These are phyloP conservation scores for Immersiporthe knoxdaviesiana DNA, from an alignment of 2,329 filamentous ascomycete species.

Conservation along the genomic window DNA sequence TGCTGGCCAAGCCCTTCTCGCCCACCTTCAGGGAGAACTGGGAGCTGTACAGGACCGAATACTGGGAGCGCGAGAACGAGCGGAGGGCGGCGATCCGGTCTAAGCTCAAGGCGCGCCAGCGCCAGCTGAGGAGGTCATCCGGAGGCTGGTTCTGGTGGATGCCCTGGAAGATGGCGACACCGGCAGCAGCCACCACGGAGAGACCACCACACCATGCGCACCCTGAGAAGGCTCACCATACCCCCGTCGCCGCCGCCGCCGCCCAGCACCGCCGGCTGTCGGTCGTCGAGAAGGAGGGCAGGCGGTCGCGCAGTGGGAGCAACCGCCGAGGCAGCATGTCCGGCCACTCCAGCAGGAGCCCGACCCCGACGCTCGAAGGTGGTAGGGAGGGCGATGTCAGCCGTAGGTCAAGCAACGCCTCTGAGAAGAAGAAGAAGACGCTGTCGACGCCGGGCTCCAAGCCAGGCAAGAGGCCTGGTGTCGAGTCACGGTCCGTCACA, in stretches of 20 bases:
- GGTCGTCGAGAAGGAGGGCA: slow-evolving; percentile 50
- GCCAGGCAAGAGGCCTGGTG: slow-evolving; percentile 46
- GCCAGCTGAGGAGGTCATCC: slow-evolving; percentile 67
- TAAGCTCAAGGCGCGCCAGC: slow-evolving; percentile 70
- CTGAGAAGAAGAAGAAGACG: slow-evolving; percentile 58
- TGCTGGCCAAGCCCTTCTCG: slow-evolving; percentile 93
- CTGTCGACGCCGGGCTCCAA: slow-evolving; percentile 38
- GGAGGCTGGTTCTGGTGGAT: slow-evolving; percentile 87
- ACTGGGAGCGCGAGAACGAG: slow-evolving; percentile 97
- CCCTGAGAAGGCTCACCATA: slow-evolving; percentile 40
- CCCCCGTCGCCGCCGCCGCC: neutral
- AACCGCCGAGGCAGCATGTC: slow-evolving; percentile 55
- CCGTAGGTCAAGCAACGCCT: slow-evolving; percentile 51
- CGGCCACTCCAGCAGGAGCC: slow-evolving; percentile 51
- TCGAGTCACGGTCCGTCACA: slow-evolving; percentile 57
- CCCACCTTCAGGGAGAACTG: slow-evolving; percentile 95
- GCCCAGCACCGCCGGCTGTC: slow-evolving; percentile 45
- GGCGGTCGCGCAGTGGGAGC: slow-evolving; percentile 55
- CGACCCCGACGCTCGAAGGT: slow-evolving; percentile 51
- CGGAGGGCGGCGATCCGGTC: slow-evolving; percentile 73
- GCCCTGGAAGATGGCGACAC: slow-evolving; percentile 62
- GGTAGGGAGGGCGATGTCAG: slow-evolving; percentile 44
- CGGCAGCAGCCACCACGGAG: slow-evolving; percentile 40
- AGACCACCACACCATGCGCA: slow-evolving; percentile 39
- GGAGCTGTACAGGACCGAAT: slow-evolving; percentile 91